These are phyloP conservation scores for Hippophae gyantsensis DNA, from an alignment of 306 rosid genomes.

Conservation along the genomic window DNA sequence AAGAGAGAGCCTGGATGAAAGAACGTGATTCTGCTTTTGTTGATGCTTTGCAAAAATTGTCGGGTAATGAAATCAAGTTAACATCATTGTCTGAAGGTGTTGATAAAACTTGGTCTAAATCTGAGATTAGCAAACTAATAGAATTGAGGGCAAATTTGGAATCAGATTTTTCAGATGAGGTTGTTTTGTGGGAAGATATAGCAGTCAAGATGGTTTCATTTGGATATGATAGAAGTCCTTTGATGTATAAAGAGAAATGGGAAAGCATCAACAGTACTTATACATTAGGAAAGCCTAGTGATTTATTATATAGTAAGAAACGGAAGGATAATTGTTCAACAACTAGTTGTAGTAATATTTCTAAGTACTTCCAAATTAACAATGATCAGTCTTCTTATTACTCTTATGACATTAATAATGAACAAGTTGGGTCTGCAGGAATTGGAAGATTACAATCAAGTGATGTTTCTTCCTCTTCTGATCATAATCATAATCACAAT, in stretches of 20 bases:
- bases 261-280: slow-evolving; percentile 25
- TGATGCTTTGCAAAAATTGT: slow-evolving; percentile 63
- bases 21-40: slow-evolving; percentile 72
- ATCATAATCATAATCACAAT: slow-evolving; percentile 42
- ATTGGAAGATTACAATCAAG: neutral
- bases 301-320: slow-evolving; percentile 33
- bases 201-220: slow-evolving; percentile 49
- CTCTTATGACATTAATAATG: slow-evolving; percentile 33
- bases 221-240: slow-evolving; percentile 50
- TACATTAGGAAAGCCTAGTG: slow-evolving; percentile 12
- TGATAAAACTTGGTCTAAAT: slow-evolving; percentile 39
- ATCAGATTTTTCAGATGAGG: slow-evolving; percentile 32
- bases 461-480: slow-evolving; percentile 28
- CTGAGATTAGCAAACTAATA: slow-evolving; percentile 40
- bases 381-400: slow-evolving; percentile 29
- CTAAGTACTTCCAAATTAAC: slow-evolving; percentile 21
- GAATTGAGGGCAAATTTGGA: slow-evolving; percentile 41
- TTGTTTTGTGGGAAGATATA: slow-evolving; percentile 52
- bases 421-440: slow-evolving; percentile 3
- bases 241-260: slow-evolving; percentile 47
- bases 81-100: slow-evolving; percentile 19
- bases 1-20: slow-evolving; percentile 91
- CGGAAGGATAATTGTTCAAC: slow-evolving; percentile 45
- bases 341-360: slow-evolving; percentile 28
- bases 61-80: slow-evolving; percentile 30